Percentiles rank a stretch among this genome's conserved stretches.
Conservation (phyloP, 1,284 basidiomycete genomes). For the Moesziomyces sp. region DNA sequence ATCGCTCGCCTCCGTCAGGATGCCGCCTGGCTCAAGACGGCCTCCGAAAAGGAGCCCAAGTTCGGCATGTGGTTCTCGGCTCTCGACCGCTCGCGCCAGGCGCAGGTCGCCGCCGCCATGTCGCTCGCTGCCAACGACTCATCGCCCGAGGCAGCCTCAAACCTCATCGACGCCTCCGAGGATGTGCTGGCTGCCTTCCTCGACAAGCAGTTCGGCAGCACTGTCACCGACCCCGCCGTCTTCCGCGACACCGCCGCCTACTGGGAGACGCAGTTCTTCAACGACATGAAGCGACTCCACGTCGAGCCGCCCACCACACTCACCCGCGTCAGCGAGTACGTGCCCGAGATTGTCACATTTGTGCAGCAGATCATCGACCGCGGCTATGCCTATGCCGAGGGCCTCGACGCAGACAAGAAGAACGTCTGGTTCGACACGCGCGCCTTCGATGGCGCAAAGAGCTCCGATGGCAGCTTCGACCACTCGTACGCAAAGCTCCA, state of each 20-base stretch:
- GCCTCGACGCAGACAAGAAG: conserved; percentile 48
- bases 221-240: conserved; percentile 86
- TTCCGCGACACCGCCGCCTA: conserved; percentile 84
- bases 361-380: conserved; percentile 86
- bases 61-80: conserved; percentile 63
- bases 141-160: conserved; percentile 34
- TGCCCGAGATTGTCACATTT: conserved; percentile 92
- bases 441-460: conserved; percentile 78
- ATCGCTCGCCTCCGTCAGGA: conserved; percentile 49
- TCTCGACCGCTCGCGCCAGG: conserved; percentile 58
- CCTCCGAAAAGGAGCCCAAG: conserved; percentile 60
- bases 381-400: conserved; percentile 81
- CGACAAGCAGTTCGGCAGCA: conserved; percentile 72
- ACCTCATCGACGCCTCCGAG: conserved; percentile 56
- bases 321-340: conserved; percentile 96
- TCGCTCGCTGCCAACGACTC: conserved; percentile 48
- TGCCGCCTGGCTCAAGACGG: conserved; percentile 51
- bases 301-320: conserved; percentile 89
- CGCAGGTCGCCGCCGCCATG: conserved; percentile 62
- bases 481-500: conserved; percentile 92
- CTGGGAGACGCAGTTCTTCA: conserved; percentile 92
- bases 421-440: conserved; percentile 91
- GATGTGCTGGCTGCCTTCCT: conserved; percentile 60
- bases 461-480: conserved; percentile 39
- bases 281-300: conserved; percentile 88